Evolutionary conservation across 768 basidiomycete species (phyloP).

Genomic region (Boletales sp.): DNA sequence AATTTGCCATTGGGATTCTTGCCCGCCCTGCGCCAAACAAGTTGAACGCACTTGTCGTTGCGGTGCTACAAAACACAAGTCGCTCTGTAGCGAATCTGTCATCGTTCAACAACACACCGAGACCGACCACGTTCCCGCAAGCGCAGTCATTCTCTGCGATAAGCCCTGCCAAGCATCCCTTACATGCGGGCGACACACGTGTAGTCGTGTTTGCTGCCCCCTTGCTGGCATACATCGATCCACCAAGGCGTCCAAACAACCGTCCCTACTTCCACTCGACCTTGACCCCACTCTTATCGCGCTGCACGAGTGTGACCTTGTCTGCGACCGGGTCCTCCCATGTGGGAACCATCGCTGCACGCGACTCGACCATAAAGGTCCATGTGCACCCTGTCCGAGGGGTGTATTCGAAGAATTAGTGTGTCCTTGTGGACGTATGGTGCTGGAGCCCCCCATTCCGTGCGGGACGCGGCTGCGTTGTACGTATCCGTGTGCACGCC

Average conservation of each 20-base stretch:
- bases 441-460: conserved; percentile 83
- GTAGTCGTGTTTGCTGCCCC: conserved; percentile 84
- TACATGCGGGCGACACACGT: conserved; percentile 85
- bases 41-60: conserved; percentile 85
- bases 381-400: conserved; percentile 79
- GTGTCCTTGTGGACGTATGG: conserved; percentile 83
- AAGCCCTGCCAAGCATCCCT: conserved; percentile 73
- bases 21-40: conserved; percentile 72
- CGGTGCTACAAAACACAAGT: conserved; percentile 55
- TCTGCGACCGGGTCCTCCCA: conserved; percentile 66
- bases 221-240: conserved; percentile 63
- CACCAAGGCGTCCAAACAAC: conserved; percentile 48
- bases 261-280: conserved; percentile 6
- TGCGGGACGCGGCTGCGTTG: conserved; percentile 84
- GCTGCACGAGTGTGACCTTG: conserved; percentile 80
- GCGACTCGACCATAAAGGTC: conserved; percentile 74
- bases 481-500: conserved; percentile 71
- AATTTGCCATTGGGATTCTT: conserved; percentile 73
- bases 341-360: conserved; percentile 84
- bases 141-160: conserved; percentile 78
- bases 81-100: conserved; percentile 41
- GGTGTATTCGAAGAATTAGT: conserved; percentile 91
- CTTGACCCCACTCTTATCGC: conserved; percentile 57
- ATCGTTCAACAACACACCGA: conserved; percentile 15
- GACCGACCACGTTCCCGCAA: conserved; percentile 31